A percentile compares a stretch with the other conserved stretches of the same genome.
These are phyloP conservation scores for Macadamia integrifolia DNA, from an alignment of 164 flowering plant species.

Conservation along the genomic window DNA sequence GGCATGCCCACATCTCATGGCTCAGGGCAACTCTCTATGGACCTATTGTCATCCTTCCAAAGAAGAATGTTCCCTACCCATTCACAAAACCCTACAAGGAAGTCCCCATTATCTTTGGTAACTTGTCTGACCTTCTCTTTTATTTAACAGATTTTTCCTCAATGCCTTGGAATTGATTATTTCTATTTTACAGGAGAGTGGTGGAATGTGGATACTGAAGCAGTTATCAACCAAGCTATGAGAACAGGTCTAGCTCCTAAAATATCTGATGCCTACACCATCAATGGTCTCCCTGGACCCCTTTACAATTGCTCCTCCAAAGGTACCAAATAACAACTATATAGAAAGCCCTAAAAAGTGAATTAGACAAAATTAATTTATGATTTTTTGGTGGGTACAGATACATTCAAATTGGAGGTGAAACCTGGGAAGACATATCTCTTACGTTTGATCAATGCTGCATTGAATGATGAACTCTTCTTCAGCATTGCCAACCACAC, in stretches of 20 bases:
- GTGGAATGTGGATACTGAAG: constrained; percentile 26
- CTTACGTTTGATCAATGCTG: constrained; percentile 50
- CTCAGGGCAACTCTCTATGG: too few species aligned
- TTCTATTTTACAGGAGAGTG: constrained; percentile 16
- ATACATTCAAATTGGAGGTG: constrained; percentile 25
- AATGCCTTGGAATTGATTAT: too few species aligned
- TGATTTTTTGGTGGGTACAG: too few species aligned
- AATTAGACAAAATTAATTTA: too few species aligned
- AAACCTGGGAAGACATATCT: constrained; percentile 45
- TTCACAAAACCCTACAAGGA: too few species aligned
- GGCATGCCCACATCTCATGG: too few species aligned
- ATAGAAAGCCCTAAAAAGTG: too few species aligned
- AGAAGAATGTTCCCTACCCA: too few species aligned
- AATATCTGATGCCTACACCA: constrained; percentile 27
- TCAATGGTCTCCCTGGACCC: constrained; percentile 26
- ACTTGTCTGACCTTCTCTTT: too few species aligned
- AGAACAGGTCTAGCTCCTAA: constrained; percentile 22
- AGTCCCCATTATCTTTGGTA: too few species aligned
- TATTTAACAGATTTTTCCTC: too few species aligned
- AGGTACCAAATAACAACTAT: constrained; percentile 8
- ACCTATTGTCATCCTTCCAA: too few species aligned
- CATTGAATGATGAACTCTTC: constrained; percentile 53
- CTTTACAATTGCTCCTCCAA: constrained; percentile 21
- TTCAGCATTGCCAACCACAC: constrained; percentile 49
- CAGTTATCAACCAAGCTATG: constrained; percentile 18